phyloP scores from a whole-genome alignment of 2,329 filamentous ascomycete genomes.

The Colletotrichum sp. region DNA sequence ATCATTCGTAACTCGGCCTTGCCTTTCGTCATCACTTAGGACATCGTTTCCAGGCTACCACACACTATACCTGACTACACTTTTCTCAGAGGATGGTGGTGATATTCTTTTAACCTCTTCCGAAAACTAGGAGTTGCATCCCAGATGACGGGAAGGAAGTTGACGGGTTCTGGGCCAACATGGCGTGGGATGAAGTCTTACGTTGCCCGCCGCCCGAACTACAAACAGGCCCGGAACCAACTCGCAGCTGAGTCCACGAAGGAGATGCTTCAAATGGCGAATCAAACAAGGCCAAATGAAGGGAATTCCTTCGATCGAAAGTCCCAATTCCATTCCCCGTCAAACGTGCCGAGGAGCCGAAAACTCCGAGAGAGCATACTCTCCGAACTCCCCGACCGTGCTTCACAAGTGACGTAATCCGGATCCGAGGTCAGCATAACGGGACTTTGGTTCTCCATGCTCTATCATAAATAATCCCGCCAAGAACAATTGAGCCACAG shows the following conservation, averaged over 20 bases:
- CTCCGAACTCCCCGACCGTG: not conserved
- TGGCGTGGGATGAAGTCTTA: no score
- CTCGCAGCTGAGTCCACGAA: no score
- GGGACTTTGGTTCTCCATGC: not conserved
- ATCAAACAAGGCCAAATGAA: not conserved
- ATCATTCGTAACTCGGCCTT: no score
- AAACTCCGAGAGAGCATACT: not conserved
- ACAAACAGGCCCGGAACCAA: no score
- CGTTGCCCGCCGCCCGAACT: fast-evolving
- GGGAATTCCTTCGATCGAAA: not conserved
- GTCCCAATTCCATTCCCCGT: not conserved
- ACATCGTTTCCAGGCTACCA: no score
- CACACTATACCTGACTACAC: fast-evolving
- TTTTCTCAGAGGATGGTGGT: no score
- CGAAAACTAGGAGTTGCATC: no score
- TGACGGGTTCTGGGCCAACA: no score
- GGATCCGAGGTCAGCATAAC: not conserved
- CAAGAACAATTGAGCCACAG: fast-evolving
- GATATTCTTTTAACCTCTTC: no score
- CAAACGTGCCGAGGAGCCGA: not conserved
- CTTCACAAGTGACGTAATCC: not conserved
- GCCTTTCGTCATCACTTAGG: no score
- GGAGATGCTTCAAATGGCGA: no score
- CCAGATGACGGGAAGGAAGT: no score
- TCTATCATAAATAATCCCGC: not conserved